Percentiles rank a stretch among this genome's conserved stretches.
Evolutionary conservation across 73 alveolate species (phyloP).

Genomic region (Uronychia binucleata): DNA sequence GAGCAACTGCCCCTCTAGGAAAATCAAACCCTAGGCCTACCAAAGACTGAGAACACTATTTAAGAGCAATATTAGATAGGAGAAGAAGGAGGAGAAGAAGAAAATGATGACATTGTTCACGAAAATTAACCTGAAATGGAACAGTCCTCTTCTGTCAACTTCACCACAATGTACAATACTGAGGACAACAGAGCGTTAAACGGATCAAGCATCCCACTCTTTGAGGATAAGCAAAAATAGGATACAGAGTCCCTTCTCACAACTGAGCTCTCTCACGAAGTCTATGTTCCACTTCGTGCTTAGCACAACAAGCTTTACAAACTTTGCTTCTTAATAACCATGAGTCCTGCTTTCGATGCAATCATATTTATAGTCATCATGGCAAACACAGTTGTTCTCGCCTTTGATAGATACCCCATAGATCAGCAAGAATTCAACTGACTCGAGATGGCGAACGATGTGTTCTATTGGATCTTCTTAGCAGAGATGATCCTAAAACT

Average conservation of each 20-base stretch:
- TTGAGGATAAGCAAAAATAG: background rate
- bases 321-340: constrained; percentile 40
- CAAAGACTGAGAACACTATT: too few relatives aligned
- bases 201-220: background rate
- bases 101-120: background rate
- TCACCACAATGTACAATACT: background rate
- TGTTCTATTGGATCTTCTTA: constrained; percentile 46
- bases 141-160: background rate
- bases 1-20: too few relatives aligned
- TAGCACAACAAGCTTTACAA: constrained; percentile 35
- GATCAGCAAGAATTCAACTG: background rate
- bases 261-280: constrained; percentile 14
- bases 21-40: too few relatives aligned
- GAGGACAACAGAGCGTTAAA: background rate
- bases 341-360: constrained; percentile 14
- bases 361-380: constrained; percentile 2
- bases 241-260: background rate
- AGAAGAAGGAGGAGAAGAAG: background rate
- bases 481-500: constrained; percentile 72
- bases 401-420: constrained; percentile 67
- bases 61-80: background rate
- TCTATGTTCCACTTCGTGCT: constrained; percentile 53
- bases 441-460: constrained; percentile 28
- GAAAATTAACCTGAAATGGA: too few relatives aligned
- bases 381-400: constrained; percentile 57